Evolutionary conservation across 2,329 filamentous ascomycete species (phyloP), one percentile per base, ranked within the genome.

Genomic region (Epichloe sibirici): DNA sequence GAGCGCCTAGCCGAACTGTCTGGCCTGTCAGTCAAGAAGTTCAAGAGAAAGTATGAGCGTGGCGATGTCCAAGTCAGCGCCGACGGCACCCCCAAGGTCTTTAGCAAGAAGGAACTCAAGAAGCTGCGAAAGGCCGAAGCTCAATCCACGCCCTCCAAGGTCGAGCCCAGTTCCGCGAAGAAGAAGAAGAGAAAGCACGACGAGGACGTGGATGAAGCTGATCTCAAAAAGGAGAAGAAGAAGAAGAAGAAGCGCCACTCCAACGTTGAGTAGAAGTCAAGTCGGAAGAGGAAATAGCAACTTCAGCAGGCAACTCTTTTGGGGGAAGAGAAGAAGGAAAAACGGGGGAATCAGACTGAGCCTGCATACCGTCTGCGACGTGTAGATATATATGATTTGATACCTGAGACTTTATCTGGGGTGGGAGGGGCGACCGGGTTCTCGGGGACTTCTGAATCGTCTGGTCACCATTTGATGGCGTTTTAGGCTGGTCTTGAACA

Each of bases 51-150:
- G 76, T 82, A 82, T 59, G 85, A 87, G 70, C 78, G 83, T 56
- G 86, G 86, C 39, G 84, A 89, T 63, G 85, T 90, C 57, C 74
- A 81, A 64, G 71, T 89, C 57, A 76, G 76, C 59, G 70, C 72
- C 12, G 79, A 86, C 56, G 85, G 85, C 53, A 82, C 76, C 81
- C 81, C 85, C 42, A 75, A 79, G 59, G 74, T 86, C 4, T 69
- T 83, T 61, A 86, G 81, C 74, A 88, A 88, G 76, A 88, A 88
- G 72, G 83, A 87, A 46, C 68, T 85, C 62, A 88, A 88, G 77
- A 86, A 86, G 74, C 71, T 77, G 54, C 81, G 79, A 70, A 86
- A 85, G 71, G 69, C 67, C 17, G 79, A 80, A 64, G 79, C 81
- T 62, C 59, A 65, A 49, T 58, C 56, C n/a, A 67, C 68, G 43